These are phyloP conservation scores for Naganishia vishniacii DNA, from an alignment of 768 basidiomycete genomes.

Conservation along the genomic window DNA sequence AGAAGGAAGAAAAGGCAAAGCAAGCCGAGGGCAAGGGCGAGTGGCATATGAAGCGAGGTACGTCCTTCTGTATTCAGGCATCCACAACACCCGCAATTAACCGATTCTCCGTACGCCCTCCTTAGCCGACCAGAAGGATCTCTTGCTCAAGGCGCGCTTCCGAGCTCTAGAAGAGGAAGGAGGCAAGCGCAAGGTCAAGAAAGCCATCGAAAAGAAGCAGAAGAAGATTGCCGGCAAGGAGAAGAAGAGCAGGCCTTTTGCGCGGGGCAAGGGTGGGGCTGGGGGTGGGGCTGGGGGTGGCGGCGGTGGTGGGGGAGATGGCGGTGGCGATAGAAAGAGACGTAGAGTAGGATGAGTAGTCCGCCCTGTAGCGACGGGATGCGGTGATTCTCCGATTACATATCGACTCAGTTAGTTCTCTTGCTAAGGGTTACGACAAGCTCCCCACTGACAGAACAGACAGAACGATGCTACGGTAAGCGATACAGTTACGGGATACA, in stretches of 20 bases:
- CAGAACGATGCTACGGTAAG: background rate
- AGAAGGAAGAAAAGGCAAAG: conserved; percentile 63
- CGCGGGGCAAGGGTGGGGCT: conserved; percentile 33
- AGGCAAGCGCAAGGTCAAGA: conserved; percentile 74
- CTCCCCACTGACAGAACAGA: too few relatives aligned
- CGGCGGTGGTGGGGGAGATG: too few relatives aligned
- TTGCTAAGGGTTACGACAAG: too few relatives aligned
- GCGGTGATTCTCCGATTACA: too few relatives aligned
- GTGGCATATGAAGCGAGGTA: conserved; percentile 82
- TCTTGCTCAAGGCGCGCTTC: conserved; percentile 69
- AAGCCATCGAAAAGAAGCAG: conserved; percentile 80
- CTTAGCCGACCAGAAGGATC: conserved; percentile 69
- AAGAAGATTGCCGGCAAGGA: conserved; percentile 82
- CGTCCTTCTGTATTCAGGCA: conserved; percentile 34
- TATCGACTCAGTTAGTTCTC: too few relatives aligned
- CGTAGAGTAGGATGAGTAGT: conserved; percentile 22
- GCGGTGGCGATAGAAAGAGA: conserved; percentile 25
- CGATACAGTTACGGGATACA: too few relatives aligned
- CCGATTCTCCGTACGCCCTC: background rate
- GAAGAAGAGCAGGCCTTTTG: conserved; percentile 73
- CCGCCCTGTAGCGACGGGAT: too few relatives aligned
- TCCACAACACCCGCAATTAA: background rate
- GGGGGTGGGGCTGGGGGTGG: conserved; percentile 27
- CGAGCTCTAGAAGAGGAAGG: conserved; percentile 71
- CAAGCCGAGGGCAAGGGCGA: conserved; percentile 67